phyloP scores from a whole-genome alignment of 495 filamentous ascomycete species.

The Cryomyces antarcticus region DNA sequence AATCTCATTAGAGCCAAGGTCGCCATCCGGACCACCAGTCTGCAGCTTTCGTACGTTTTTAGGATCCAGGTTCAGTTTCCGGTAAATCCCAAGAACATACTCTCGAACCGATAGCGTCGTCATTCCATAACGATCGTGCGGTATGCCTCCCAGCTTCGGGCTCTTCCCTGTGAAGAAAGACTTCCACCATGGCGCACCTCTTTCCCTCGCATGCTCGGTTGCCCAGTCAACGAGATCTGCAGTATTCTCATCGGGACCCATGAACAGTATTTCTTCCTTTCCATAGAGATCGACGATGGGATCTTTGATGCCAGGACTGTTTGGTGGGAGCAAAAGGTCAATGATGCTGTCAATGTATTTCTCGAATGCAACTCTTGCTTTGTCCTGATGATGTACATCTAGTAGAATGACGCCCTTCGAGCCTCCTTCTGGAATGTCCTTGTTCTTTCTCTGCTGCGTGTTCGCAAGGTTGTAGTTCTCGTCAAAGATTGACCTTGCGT shows the following conservation, averaged over 20 bases:
- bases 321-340: conserved; percentile 73
- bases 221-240: conserved; percentile 96
- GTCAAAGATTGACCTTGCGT: conserved; percentile 85
- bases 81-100: conserved; percentile 89
- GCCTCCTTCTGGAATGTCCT: conserved; percentile 97
- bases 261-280: conserved; percentile 88
- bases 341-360: conserved; percentile 99
- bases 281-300: conserved; percentile 89
- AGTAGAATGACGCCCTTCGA: conserved; percentile 95
- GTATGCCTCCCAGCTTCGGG: conserved; percentile 86
- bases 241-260: conserved; percentile 98
- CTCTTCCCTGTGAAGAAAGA: conserved; percentile 99
- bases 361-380: conserved; percentile 77
- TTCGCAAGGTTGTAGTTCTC: conserved; percentile 98
- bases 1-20: conserved; percentile 95
- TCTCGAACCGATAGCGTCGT: conserved; percentile 91
- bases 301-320: conserved; percentile 93
- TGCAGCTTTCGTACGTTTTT: conserved; percentile 77
- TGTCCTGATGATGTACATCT: conserved; percentile 84
- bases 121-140: conserved; percentile 93
- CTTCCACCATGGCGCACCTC: conserved; percentile 97
- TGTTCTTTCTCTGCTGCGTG: conserved; percentile 98
- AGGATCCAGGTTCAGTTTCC: conserved; percentile 76
- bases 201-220: conserved; percentile 71
- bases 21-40: conserved; percentile 91